A percentile compares a stretch with the other conserved stretches of the same genome.
These are phyloP conservation scores for Halteria grandinella DNA, from an alignment of 73 alveolate genomes.

Conservation along the genomic window DNA sequence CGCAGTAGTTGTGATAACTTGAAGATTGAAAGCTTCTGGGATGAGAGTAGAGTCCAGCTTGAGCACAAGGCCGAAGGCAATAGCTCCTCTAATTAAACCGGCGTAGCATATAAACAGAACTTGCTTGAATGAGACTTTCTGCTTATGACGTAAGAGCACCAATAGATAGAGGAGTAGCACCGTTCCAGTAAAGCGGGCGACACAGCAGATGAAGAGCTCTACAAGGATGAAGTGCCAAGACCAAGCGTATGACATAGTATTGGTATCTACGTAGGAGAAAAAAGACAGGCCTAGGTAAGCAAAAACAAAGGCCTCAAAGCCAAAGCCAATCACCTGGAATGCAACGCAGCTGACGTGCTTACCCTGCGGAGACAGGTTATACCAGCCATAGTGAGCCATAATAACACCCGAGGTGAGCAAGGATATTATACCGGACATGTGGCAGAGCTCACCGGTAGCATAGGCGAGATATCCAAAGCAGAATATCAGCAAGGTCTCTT, in stretches of 20 bases:
- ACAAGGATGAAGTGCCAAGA: conserved; percentile 76
- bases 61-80: conserved; percentile 78
- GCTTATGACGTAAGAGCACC: conserved; percentile 60
- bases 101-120: conserved; percentile 74
- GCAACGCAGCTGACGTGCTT: conserved; percentile 77
- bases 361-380: conserved; percentile 83
- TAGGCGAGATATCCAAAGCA: conserved; percentile 82
- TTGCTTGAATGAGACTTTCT: conserved; percentile 67
- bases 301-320: conserved; percentile 85
- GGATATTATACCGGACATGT: conserved; percentile 84
- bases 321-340: conserved; percentile 78
- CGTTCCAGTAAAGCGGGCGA: conserved; percentile 77
- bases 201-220: conserved; percentile 67
- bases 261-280: conserved; percentile 67
- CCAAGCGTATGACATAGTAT: no score
- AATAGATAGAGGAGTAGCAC: conserved; percentile 72
- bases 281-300: conserved; percentile 85
- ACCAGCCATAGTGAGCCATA: conserved; percentile 86
- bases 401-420: conserved; percentile 82
- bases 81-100: conserved; percentile 87
- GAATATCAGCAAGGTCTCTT: conserved; percentile 78
- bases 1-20: conserved; percentile 40
- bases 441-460: conserved; percentile 71
- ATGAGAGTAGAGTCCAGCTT: conserved; percentile 6
- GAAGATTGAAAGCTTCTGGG: background rate